Evolutionary conservation across 169 alveolate species (phyloP), one percentile per base, ranked within the genome.

Genomic region (Eimeria sp.): DNA sequence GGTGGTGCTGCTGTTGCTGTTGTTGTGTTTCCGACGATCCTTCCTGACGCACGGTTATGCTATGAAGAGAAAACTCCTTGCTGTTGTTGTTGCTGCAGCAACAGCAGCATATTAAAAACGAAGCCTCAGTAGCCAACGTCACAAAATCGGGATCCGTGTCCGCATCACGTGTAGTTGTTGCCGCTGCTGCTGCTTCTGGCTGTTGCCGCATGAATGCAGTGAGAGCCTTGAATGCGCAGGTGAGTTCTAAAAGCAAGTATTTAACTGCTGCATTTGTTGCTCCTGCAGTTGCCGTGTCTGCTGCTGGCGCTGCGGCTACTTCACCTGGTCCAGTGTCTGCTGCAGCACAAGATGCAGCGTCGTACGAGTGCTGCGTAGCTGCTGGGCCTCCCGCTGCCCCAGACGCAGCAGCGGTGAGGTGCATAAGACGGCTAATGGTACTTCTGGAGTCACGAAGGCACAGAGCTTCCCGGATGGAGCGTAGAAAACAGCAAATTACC

Each of bases 191-290:
- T 60, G 80, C 62, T 23, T 8, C 91, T 18, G 80, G 91, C 58
- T 85, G 91, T 14, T 85, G 91, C 80, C 91, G 91, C 91, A 85
- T 8, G 80, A 85, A 62, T n/a, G 91, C 91, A 16, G 91, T 66
- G 30, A 62, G 64, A n/a, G 91, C 91, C 62, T 49, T 85, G 78
- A 85, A 85, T 43, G 80, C 76, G 62, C 78, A 60, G 43, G 80
- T 40, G 10, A 85, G 91, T 56, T 85, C 91, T 18, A 85, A 85
- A 43, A 85, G 77, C 58, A 85, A 62, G 30, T 37, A 30, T 43
- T 52, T 56, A 46, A 46, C 60, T 60, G 64, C 52, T 25, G 91
- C 91, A 14, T 8, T 16, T 33, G 82, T 2, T 85, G 91, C 40
- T 37, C 20, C 62, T 40, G 64, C 62, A 33, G 60, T 4, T 49